Conservation (phyloP, 2,329 filamentous ascomycete species). For the Fusarium devonianum region DNA sequence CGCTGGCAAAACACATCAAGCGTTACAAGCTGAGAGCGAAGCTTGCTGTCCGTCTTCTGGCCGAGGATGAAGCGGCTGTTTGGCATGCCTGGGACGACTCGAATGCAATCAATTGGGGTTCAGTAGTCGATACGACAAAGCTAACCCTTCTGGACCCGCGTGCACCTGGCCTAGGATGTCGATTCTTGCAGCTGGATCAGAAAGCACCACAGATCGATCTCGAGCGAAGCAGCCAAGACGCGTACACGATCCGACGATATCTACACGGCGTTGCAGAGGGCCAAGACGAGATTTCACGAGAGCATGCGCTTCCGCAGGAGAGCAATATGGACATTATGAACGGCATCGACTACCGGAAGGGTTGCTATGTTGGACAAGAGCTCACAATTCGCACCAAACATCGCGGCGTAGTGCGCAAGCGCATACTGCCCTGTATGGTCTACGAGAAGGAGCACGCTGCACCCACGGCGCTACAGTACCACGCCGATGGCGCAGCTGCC, state of each 20-base stretch:
- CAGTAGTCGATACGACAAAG: slow-evolving; percentile 27
- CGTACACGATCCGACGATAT: slow-evolving; percentile 80
- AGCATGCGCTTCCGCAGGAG: slow-evolving; percentile 82
- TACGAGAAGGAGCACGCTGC: slow-evolving; percentile 60
- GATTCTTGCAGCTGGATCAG: slow-evolving; percentile 50
- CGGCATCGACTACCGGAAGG: slow-evolving; percentile 92
- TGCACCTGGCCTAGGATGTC: slow-evolving; percentile 63
- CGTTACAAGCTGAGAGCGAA: slow-evolving; percentile 87
- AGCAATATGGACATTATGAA: slow-evolving; percentile 86
- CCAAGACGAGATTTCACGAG: slow-evolving; percentile 75
- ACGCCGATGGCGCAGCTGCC: slow-evolving; percentile 41
- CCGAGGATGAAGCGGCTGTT: slow-evolving; percentile 68
- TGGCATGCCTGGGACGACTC: slow-evolving; percentile 78
- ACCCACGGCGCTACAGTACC: slow-evolving; percentile 56
- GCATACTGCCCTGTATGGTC: slow-evolving; percentile 81
- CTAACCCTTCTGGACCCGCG: slow-evolving; percentile 60
- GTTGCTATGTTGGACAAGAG: slow-evolving; percentile 97
- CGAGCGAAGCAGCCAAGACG: slow-evolving; percentile 57
- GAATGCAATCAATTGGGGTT: slow-evolving; percentile 29
- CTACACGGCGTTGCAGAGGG: slow-evolving; percentile 86
- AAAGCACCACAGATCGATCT: slow-evolving; percentile 51
- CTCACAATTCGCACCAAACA: slow-evolving; percentile 95
- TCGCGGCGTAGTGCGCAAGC: slow-evolving; percentile 90
- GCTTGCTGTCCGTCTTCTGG: slow-evolving; percentile 71
- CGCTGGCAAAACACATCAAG: slow-evolving; percentile 75